Percentiles rank a stretch among this genome's conserved stretches.
Conservation (phyloP, 306 rosid genomes). For the Castanea mollissima region DNA sequence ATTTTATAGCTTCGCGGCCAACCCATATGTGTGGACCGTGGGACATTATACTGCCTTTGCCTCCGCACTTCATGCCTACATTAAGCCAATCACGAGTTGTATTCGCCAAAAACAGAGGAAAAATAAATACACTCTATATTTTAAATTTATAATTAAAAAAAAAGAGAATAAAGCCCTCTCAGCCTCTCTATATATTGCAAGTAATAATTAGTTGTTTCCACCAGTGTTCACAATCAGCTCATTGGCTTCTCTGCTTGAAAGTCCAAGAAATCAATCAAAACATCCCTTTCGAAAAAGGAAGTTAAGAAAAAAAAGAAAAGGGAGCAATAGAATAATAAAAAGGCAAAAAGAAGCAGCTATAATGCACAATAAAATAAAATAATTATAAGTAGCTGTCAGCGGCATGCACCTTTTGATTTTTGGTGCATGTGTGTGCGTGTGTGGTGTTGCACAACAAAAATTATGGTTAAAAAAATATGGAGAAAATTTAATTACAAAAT, state of each 20-base stretch:
- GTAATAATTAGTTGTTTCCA: neutral
- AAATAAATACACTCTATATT: too few species aligned
- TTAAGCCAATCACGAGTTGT: neutral
- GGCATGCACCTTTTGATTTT: slow-evolving; percentile 29
- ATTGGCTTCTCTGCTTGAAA: slow-evolving; percentile 4
- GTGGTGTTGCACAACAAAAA: neutral
- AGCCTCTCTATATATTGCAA: neutral
- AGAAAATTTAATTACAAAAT: too few species aligned
- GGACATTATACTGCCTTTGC: too few species aligned
- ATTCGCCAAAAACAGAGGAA: neutral
- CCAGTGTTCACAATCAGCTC: neutral
- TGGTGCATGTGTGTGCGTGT: slow-evolving; percentile 40
- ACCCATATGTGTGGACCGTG: too few species aligned
- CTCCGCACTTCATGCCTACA: neutral
- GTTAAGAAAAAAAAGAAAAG: neutral
- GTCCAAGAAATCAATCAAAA: slow-evolving; percentile 3
- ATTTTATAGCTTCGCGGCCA: too few species aligned
- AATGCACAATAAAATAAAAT: slow-evolving; percentile 3
- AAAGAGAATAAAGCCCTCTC: neutral
- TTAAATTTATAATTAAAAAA: too few species aligned
- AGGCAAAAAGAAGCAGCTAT: slow-evolving; percentile 13
- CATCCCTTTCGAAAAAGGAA: neutral
- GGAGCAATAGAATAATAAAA: neutral
- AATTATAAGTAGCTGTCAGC: slow-evolving; percentile 22
- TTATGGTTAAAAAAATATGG: slow-evolving; percentile 16